These are phyloP conservation scores for Rutidosis leptorrhynchoides DNA, from an alignment of 129 eudicot species.

Conservation along the genomic window DNA sequence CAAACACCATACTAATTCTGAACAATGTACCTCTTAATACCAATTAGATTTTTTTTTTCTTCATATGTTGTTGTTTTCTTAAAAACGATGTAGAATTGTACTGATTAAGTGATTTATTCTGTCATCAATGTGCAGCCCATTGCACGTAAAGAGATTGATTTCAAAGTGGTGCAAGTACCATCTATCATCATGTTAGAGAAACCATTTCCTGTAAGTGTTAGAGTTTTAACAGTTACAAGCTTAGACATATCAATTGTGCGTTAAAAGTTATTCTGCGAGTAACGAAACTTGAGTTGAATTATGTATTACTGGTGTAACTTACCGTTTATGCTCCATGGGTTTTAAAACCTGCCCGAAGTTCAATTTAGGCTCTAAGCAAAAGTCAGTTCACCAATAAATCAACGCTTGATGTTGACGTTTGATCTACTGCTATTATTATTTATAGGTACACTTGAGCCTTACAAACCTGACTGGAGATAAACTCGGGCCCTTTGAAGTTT, in stretches of 20 bases:
- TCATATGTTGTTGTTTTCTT: too few species aligned
- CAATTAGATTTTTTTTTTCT: not conserved
- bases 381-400: too few species aligned
- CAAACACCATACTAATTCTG: not conserved
- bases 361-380: too few species aligned
- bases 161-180: constrained; percentile 73
- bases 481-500: constrained; percentile 86
- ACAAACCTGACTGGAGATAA: constrained; percentile 64
- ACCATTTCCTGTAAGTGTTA: constrained; percentile 60
- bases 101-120: constrained; percentile 12
- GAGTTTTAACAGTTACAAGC: not conserved
- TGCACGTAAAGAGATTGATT: constrained; percentile 70
- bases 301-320: too few species aligned
- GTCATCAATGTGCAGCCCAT: constrained; percentile 57
- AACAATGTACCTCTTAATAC: not conserved
- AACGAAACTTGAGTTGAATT: too few species aligned
- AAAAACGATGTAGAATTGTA: not conserved
- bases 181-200: constrained; percentile 66
- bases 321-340: too few species aligned
- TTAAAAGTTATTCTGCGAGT: too few species aligned
- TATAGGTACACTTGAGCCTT: constrained; percentile 71
- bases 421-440: constrained; percentile 21
- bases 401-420: too few species aligned
- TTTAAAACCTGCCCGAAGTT: too few species aligned
- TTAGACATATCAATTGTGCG: not conserved